These are phyloP conservation scores for Trametes gibbosa DNA, from an alignment of 768 basidiomycete species.

Conservation along the genomic window DNA sequence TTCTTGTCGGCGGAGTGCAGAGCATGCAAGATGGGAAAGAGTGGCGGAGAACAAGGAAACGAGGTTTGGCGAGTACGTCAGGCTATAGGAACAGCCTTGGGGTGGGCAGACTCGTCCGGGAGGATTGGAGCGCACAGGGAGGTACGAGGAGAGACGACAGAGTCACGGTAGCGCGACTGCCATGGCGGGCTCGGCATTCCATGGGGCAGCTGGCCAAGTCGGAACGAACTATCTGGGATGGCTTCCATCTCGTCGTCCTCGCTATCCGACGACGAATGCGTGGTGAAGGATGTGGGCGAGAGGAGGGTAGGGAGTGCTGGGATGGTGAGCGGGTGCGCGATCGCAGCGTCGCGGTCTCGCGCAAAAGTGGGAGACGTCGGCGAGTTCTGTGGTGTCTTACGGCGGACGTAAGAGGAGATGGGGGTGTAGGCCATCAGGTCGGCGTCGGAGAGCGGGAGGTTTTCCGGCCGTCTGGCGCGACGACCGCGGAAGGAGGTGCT, in stretches of 20 bases:
- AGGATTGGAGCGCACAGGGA: conserved; percentile 10
- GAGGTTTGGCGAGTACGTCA: not conserved
- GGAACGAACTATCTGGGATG: conserved; percentile 3
- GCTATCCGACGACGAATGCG: conserved; percentile 27
- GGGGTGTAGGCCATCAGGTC: conserved; percentile 47
- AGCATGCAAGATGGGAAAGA: not conserved
- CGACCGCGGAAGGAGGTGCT: conserved; percentile 22
- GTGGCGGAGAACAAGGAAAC: not conserved
- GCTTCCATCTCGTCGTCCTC: conserved; percentile 29
- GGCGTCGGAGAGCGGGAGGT: conserved; percentile 26
- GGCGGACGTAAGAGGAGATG: conserved; percentile 77
- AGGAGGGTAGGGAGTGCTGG: conserved; percentile 56
- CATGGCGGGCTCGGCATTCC: conserved; percentile 9
- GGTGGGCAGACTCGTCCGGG: conserved; percentile 10
- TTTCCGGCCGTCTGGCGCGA: conserved; percentile 21
- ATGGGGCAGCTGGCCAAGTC: conserved; percentile 12
- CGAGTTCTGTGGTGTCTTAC: conserved; percentile 73
- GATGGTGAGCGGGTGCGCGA: conserved; percentile 53
- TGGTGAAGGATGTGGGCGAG: conserved; percentile 16
- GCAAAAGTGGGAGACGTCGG: conserved; percentile 67
- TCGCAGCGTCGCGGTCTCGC: conserved; percentile 33
- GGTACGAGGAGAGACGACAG: conserved; percentile 13
- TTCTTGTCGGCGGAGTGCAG: not conserved
- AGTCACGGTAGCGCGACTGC: conserved; percentile 20
- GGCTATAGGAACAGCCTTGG: conserved; percentile 11